These are phyloP conservation scores for Penicillium dipodomyicola DNA, from an alignment of 495 filamentous ascomycete genomes.

Conservation along the genomic window DNA sequence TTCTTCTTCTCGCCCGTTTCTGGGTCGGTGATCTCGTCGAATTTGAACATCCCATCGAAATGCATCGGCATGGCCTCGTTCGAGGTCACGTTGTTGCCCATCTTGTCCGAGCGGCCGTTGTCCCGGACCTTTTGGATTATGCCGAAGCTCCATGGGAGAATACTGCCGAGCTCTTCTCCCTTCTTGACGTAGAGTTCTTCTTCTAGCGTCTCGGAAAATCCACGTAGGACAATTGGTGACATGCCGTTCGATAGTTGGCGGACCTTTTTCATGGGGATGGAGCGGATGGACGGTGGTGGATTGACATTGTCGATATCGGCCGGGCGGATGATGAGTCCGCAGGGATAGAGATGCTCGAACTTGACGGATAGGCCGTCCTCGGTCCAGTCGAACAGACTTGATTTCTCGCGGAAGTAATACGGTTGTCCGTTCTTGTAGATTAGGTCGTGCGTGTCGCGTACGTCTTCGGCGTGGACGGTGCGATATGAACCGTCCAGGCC, in stretches of 20 bases:
- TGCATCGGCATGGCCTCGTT: conserved; percentile 57
- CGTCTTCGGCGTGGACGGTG: conserved; percentile 37
- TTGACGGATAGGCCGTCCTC: conserved; percentile 28
- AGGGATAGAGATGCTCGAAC: conserved; percentile 45
- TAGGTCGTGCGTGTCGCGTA: conserved; percentile 42
- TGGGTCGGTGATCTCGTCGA: conserved; percentile 36
- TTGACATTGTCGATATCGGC: conserved; percentile 24
- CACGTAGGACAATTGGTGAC: conserved; percentile 54
- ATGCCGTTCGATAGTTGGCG: conserved; percentile 46
- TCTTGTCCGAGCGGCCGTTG: conserved; percentile 28
- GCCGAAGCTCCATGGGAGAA: conserved; percentile 49
- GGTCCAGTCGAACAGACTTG: conserved; percentile 35
- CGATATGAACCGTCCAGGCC: conserved; percentile 38
- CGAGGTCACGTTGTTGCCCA: conserved; percentile 48
- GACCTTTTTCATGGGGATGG: conserved; percentile 47
- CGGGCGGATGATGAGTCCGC: conserved; percentile 41
- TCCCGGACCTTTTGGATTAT: conserved; percentile 52
- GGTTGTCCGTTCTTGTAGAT: conserved; percentile 40
- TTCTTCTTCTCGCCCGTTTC: conserved; percentile 25
- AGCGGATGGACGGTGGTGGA: conserved; percentile 30
- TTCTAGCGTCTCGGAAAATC: conserved; percentile 46
- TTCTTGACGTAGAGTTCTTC: conserved; percentile 46
- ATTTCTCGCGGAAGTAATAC: conserved; percentile 41
- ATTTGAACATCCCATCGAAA: conserved; percentile 55
- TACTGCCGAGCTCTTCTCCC: conserved; percentile 43